Evolutionary conservation across 352 stramenopile genomes (phyloP).

Genomic region (Thalassiosira exigua): DNA sequence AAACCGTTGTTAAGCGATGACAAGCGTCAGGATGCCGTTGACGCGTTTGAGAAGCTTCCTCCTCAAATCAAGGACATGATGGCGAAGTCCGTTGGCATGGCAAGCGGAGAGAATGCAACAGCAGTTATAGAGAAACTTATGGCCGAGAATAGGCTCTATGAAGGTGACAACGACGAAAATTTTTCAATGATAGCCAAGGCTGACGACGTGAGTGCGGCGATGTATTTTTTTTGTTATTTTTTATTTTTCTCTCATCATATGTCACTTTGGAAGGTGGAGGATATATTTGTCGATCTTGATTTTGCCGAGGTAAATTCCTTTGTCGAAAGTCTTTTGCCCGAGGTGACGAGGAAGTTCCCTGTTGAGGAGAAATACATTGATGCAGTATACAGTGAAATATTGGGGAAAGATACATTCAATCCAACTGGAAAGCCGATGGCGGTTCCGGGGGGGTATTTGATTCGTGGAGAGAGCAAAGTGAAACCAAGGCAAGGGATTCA

Average conservation of each 20-base stretch:
- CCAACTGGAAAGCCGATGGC: constrained; percentile 63
- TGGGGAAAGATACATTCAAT: constrained; percentile 65
- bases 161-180: constrained; percentile 36
- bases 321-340: constrained; percentile 43
- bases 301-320: constrained; percentile 37
- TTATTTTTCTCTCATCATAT: no score
- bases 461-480: constrained; percentile 63
- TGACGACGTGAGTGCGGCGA: constrained; percentile 47
- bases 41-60: constrained; percentile 42
- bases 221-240: no score
- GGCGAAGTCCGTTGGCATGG: constrained; percentile 44
- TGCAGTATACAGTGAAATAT: constrained; percentile 43
- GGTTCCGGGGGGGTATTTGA: constrained; percentile 72
- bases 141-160: constrained; percentile 36
- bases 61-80: constrained; percentile 56
- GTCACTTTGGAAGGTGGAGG: no score
- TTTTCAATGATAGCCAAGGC: constrained; percentile 35
- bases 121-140: constrained; percentile 50
- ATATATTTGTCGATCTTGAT: constrained; percentile 48
- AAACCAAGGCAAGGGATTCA: constrained; percentile 31
- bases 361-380: constrained; percentile 48
- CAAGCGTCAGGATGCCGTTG: constrained; percentile 46
- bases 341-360: constrained; percentile 43
- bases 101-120: constrained; percentile 46
- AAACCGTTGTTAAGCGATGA: constrained; percentile 44